These are phyloP conservation scores for Pistacia atlantica DNA, from an alignment of 345 rosid species.

Conservation along the genomic window DNA sequence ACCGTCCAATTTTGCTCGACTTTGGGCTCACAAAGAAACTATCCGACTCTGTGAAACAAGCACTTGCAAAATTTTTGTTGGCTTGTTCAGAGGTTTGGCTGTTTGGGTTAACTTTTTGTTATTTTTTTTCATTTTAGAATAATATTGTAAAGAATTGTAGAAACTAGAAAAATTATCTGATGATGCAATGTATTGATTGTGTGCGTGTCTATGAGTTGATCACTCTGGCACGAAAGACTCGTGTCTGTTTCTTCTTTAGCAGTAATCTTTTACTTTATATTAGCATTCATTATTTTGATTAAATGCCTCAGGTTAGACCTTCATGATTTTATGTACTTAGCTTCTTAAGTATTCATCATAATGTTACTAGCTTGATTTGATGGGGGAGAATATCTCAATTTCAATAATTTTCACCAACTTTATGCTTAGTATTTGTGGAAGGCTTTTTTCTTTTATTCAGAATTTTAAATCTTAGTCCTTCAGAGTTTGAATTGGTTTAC, in stretches of 20 bases:
- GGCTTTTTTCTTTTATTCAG: no score
- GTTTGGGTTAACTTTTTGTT: constrained; percentile 20
- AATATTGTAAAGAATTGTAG: no score
- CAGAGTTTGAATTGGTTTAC: no score
- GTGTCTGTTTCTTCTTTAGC: no score
- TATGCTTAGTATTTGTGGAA: no score
- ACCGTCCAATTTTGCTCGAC: constrained; percentile 88
- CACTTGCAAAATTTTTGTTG: constrained; percentile 94
- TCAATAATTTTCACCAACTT: no score
- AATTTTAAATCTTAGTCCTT: no score
- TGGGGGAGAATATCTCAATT: background rate
- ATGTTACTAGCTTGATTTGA: background rate
- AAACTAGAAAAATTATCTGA: no score
- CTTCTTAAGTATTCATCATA: background rate
- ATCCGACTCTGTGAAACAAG: constrained; percentile 77
- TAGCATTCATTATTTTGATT: background rate
- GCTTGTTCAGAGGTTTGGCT: constrained; percentile 83
- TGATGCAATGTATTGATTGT: no score
- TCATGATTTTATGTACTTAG: background rate
- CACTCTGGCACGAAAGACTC: no score
- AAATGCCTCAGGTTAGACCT: background rate
- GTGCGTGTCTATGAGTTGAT: no score
- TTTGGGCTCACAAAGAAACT: constrained; percentile 92
- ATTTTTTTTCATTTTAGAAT: background rate
- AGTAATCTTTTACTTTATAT: no score